A percentile compares a stretch with the other conserved stretches of the same genome.
These are phyloP conservation scores for Auricularia cornea DNA, from an alignment of 768 basidiomycete genomes.

Conservation along the genomic window DNA sequence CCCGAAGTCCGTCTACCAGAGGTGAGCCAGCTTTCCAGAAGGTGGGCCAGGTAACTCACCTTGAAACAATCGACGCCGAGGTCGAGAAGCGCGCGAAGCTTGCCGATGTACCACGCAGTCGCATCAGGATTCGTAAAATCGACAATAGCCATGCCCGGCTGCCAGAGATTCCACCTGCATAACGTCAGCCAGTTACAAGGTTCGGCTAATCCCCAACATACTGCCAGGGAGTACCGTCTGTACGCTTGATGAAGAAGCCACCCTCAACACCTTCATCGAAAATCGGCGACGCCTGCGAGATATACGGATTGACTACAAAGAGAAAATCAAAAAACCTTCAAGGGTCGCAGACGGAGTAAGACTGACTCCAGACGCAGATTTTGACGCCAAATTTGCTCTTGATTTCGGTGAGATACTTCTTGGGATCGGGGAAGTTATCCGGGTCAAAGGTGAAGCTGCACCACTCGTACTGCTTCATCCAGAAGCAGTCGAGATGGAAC, in stretches of 20 bases:
- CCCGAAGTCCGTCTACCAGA: conserved; percentile 53
- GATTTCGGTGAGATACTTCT: conserved; percentile 46
- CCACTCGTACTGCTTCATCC: neutral
- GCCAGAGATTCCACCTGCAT: conserved; percentile 70
- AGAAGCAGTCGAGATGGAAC: conserved; percentile 68
- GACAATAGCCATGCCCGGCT: conserved; percentile 52
- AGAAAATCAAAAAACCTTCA: too few species aligned
- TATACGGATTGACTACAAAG: conserved; percentile 52
- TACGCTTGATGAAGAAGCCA: conserved; percentile 65
- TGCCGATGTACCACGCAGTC: conserved; percentile 45
- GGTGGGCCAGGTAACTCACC: conserved; percentile 17
- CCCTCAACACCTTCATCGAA: conserved; percentile 60
- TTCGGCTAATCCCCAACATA: neutral
- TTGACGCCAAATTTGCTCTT: conserved; percentile 57
- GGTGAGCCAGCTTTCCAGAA: neutral
- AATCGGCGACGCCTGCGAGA: conserved; percentile 57
- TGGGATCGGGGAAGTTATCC: conserved; percentile 64
- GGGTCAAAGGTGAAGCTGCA: conserved; percentile 62
- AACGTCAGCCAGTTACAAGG: conserved; percentile 19
- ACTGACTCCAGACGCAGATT: conserved; percentile 57
- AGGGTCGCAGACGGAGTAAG: too few species aligned
- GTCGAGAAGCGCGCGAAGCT: conserved; percentile 43
- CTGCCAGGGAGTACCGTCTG: conserved; percentile 43
- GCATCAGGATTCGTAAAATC: conserved; percentile 59
- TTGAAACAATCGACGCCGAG: conserved; percentile 52